These are phyloP conservation scores for Tillandsia leiboldiana DNA, from an alignment of 176 grass and related monocot species.

Conservation along the genomic window DNA sequence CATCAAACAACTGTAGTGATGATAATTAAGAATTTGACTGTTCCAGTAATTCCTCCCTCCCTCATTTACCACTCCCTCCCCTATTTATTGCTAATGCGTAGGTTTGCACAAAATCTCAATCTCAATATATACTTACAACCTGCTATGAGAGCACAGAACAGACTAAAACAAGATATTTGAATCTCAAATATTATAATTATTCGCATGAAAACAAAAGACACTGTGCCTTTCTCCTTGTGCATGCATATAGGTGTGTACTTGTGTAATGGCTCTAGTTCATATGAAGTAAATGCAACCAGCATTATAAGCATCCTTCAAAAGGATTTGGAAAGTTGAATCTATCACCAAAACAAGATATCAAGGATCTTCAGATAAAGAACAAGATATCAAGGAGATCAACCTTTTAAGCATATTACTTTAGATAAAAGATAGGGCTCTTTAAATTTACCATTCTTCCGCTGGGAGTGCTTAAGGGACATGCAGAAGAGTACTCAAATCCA, in stretches of 20 bases:
- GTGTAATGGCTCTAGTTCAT: too few species aligned
- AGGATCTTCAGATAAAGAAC: not conserved
- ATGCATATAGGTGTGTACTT: too few species aligned
- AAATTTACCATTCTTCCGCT: conserved; percentile 62
- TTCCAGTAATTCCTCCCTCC: too few species aligned
- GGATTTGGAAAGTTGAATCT: too few species aligned
- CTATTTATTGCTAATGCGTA: not conserved
- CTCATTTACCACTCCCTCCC: not conserved
- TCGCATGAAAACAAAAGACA: too few species aligned
- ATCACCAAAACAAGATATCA: too few species aligned
- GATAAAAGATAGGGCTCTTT: not conserved
- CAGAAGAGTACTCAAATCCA: conserved; percentile 68
- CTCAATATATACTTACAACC: not conserved
- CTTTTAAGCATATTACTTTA: not conserved
- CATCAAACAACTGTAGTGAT: not conserved
- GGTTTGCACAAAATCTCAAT: not conserved
- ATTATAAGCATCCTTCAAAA: not conserved
- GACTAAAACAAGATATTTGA: not conserved
- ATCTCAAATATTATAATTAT: not conserved
- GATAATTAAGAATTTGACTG: not conserved
- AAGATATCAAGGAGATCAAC: not conserved
- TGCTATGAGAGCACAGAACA: not conserved
- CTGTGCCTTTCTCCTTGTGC: too few species aligned
- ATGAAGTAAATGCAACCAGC: not conserved
- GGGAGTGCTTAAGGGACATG: conserved; percentile 63